A percentile compares a stretch with the other conserved stretches of the same genome.
Evolutionary conservation across 2,329 filamentous ascomycete species (phyloP).

Genomic region (Lecanicillium sp.): DNA sequence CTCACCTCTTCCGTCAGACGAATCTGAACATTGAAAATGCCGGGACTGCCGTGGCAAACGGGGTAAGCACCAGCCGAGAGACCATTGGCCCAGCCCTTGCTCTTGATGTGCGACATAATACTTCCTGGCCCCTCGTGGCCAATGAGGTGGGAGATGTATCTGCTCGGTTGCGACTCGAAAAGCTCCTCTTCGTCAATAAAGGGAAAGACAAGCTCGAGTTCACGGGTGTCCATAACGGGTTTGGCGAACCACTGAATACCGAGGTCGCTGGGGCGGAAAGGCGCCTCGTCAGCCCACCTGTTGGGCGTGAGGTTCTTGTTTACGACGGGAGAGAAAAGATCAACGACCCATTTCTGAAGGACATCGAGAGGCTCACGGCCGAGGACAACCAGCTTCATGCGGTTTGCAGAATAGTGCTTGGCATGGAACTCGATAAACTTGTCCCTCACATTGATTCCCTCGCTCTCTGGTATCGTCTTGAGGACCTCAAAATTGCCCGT

Average conservation of each 20-base stretch:
- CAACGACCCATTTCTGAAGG: constrained; percentile 73
- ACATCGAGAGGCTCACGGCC: constrained; percentile 76
- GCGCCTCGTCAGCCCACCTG: constrained; percentile 43
- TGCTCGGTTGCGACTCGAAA: constrained; percentile 73
- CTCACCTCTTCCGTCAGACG: constrained; percentile 72
- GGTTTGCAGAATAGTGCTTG: constrained; percentile 85
- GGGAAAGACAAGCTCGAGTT: constrained; percentile 73
- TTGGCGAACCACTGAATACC: constrained; percentile 75
- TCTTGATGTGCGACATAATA: constrained; percentile 83
- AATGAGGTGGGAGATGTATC: constrained; percentile 82
- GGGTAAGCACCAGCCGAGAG: constrained; percentile 70
- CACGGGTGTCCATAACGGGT: constrained; percentile 81
- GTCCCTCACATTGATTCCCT: constrained; percentile 76
- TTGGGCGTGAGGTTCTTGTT: constrained; percentile 70
- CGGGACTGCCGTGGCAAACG: constrained; percentile 68
- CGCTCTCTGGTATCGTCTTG: constrained; percentile 70
- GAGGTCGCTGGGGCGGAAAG: constrained; percentile 41
- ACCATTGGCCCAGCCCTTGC: constrained; percentile 81
- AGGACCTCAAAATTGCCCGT: constrained; percentile 84
- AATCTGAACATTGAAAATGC: constrained; percentile 72
- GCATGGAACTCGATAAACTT: constrained; percentile 91
- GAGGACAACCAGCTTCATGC: constrained; percentile 85
- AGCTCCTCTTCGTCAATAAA: constrained; percentile 77
- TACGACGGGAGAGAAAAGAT: constrained; percentile 72
- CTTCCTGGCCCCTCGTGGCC: constrained; percentile 91